These are phyloP conservation scores for Macrotyloma uniflorum DNA, from an alignment of 306 rosid genomes.

Conservation along the genomic window DNA sequence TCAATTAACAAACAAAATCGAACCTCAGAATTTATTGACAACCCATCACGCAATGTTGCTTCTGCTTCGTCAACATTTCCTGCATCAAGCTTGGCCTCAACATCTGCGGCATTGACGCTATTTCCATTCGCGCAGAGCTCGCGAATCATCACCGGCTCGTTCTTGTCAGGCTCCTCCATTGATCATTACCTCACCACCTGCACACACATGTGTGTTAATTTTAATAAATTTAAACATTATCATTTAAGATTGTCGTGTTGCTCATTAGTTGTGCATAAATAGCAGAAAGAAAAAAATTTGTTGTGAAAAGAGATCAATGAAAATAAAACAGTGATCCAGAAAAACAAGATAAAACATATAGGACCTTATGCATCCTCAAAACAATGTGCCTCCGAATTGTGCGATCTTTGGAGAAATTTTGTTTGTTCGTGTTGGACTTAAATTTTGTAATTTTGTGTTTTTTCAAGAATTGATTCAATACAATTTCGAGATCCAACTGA, in stretches of 20 bases:
- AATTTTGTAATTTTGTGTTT: neutral
- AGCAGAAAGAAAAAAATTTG: neutral
- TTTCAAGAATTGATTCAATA: neutral
- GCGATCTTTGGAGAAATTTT: neutral
- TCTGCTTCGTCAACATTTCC: slow-evolving; percentile 95
- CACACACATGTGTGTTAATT: neutral
- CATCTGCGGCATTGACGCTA: slow-evolving; percentile 57
- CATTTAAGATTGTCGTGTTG: neutral
- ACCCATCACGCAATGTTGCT: slow-evolving; percentile 77
- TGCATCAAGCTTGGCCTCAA: slow-evolving; percentile 85
- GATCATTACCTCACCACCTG: slow-evolving; percentile 37
- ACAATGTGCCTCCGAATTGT: slow-evolving; percentile 1
- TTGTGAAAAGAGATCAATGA: neutral
- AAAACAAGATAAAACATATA: neutral
- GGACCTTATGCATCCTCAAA: neutral
- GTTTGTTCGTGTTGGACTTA: neutral
- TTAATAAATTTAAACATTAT: slow-evolving; percentile 16
- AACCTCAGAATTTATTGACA: slow-evolving; percentile 90
- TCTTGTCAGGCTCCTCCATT: slow-evolving; percentile 66
- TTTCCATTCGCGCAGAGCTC: slow-evolving; percentile 77
- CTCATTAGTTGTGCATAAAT: neutral
- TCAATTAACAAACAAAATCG: neutral
- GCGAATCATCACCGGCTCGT: slow-evolving; percentile 41
- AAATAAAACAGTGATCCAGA: neutral
- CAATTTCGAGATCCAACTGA: neutral